Base-by-base conservation (phyloP, 1,139 yeast species). In the Geotrichum cucujoidarum region DNA sequence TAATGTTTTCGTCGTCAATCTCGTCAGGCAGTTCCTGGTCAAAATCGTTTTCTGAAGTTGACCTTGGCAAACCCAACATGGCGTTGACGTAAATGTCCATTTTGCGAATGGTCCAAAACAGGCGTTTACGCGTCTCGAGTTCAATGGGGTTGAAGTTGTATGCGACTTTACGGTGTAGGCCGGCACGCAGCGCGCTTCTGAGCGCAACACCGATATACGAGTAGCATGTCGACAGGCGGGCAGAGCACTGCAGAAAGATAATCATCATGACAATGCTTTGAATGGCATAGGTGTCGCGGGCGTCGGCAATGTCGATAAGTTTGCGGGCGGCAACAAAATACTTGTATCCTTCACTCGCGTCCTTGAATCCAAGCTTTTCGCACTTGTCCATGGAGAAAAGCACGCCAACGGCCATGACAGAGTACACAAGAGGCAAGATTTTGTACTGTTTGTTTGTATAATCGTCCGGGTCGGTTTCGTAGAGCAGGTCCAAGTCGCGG, bases 51-150 rank as follows among this genome's bases (percentile, higher is more conserved):
- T 83, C 87, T 43, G 73, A 66, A 4, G 68, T 60, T 54, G 77
- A 72, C 55, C 92, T 71, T 1, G 97, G 97, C 48, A 89, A 71
- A 1, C 97, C 97, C 53, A 90, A 66, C 75, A 90, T 81, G 2
- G 95, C 87, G 64, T 88, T 88, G 52, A 88, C 86, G 62, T 89
- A 89, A 43, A 89, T 80, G 61, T 90, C 97, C 89, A 89, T 81
- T 62, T 89, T 89, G 63, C 88, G 83, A 54, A 90, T 83, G 1
- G 96, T 85, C 80, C 87, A 89, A 61, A 89, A 89, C 31, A 89
- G 69, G 54, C 97, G 73, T 62, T 87, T 89, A 51, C 97, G 72
- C 33, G 88, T 85, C 62, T 90, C 97, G 33, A 83, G 71, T 63
- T 87, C 96, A 40, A 88, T 82, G 0, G 95, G 95, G 57, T 84